Percentiles rank a stretch among this genome's conserved stretches.
These are phyloP conservation scores for Citrus sp. DNA, from an alignment of 345 rosid species.

Conservation along the genomic window DNA sequence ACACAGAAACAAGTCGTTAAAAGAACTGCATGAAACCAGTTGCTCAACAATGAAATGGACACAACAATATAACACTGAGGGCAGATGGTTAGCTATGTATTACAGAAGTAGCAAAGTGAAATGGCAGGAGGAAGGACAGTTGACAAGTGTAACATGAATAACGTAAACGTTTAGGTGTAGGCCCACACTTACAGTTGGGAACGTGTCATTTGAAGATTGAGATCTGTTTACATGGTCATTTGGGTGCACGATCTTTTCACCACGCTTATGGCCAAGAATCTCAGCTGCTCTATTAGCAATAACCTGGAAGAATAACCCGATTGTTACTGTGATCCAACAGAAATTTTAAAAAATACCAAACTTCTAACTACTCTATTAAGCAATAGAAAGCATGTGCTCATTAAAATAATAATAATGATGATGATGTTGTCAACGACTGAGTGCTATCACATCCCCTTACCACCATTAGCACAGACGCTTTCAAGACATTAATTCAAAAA, in stretches of 20 bases:
- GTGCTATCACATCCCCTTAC: not conserved
- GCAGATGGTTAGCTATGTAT: not conserved
- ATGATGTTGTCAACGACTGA: not conserved
- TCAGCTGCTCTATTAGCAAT: slow-evolving; percentile 98
- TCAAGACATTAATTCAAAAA: not conserved
- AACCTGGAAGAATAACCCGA: slow-evolving; percentile 45
- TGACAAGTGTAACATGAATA: not conserved
- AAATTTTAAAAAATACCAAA: not conserved
- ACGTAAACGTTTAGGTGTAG: not conserved
- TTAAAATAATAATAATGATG: not conserved
- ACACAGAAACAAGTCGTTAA: not conserved
- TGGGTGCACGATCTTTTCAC: slow-evolving; percentile 89
- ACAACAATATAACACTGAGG: not conserved
- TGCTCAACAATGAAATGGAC: not conserved
- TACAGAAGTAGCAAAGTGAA: not conserved
- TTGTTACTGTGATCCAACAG: not conserved
- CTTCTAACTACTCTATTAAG: not conserved
- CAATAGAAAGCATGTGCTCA: not conserved
- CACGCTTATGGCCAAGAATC: slow-evolving; percentile 86
- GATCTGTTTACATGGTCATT: slow-evolving; percentile 98
- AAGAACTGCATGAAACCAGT: not conserved
- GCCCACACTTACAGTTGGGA: slow-evolving; percentile 72
- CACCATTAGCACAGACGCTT: not conserved
- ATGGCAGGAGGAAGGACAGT: not conserved
- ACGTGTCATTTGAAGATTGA: slow-evolving; percentile 94